Conservation (phyloP, 2,329 filamentous ascomycete genomes). For the Phyllosticta citriasiana region DNA sequence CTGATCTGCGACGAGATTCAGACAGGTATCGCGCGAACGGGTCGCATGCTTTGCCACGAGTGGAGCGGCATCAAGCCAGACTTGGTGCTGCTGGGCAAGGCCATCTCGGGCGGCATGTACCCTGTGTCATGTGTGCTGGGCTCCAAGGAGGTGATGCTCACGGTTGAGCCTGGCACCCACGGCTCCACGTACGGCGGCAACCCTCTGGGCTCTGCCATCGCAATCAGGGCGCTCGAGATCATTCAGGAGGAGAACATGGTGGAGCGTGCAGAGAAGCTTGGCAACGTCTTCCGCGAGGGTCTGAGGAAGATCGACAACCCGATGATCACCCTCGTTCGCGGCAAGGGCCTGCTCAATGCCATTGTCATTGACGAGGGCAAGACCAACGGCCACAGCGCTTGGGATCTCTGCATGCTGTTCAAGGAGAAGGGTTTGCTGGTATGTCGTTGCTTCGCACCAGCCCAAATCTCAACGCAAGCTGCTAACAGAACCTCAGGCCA, state of each 20-base stretch:
- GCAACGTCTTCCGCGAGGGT: constrained; percentile 72
- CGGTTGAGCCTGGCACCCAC: constrained; percentile 91
- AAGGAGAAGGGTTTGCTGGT: constrained; percentile 93
- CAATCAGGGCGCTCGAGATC: constrained; percentile 87
- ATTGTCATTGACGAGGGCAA: constrained; percentile 89
- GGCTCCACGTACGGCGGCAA: constrained; percentile 98
- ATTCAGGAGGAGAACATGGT: constrained; percentile 86
- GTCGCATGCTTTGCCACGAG: constrained; percentile 85
- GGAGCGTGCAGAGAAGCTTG: constrained; percentile 69
- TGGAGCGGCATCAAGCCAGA: constrained; percentile 95
- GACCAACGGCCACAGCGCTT: constrained; percentile 76
- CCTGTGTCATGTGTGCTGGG: constrained; percentile 91
- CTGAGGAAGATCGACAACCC: constrained; percentile 66
- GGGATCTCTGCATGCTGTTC: constrained; percentile 92
- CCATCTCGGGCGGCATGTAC: constrained; percentile 97
- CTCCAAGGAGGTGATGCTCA: constrained; percentile 86
- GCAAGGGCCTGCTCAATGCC: constrained; percentile 90
- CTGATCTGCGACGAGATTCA: constrained; percentile 98
- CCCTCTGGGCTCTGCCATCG: constrained; percentile 87
- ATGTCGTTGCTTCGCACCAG: constrained; percentile 30
- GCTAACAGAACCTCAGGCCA: constrained; percentile 52
- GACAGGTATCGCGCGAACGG: constrained; percentile 91
- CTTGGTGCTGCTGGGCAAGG: constrained; percentile 89
- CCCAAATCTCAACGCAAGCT: neutral
- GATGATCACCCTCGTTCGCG: constrained; percentile 72